A percentile compares a stretch with the other conserved stretches of the same genome.
These are phyloP conservation scores for Abortiporus biennis DNA, from an alignment of 1,284 basidiomycete genomes.

Conservation along the genomic window DNA sequence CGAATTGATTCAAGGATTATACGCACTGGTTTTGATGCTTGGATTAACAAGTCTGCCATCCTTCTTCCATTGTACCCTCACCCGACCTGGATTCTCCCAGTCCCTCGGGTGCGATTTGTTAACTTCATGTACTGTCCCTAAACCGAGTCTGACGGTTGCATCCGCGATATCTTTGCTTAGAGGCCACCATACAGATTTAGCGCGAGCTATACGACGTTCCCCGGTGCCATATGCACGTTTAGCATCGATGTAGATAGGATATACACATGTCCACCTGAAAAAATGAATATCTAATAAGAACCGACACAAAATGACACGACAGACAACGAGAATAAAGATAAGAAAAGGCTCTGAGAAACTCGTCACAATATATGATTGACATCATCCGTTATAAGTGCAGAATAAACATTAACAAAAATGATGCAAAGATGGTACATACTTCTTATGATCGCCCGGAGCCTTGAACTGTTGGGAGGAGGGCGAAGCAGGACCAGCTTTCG, in stretches of 20 bases:
- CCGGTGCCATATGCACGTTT: constrained; percentile 84
- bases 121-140: constrained; percentile 83
- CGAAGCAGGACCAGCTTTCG: constrained; percentile 44
- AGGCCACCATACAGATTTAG: constrained; percentile 90
- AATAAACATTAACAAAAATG: neutral
- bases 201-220: constrained; percentile 75
- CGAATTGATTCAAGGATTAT: constrained; percentile 3
- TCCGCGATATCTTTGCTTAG: constrained; percentile 88
- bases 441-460: no score
- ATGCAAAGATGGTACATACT: constrained; percentile 36
- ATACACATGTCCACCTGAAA: constrained; percentile 88
- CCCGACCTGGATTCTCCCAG: constrained; percentile 94
- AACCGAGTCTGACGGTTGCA: constrained; percentile 70
- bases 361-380: no score
- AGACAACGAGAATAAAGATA: neutral
- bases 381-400: neutral
- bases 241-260: constrained; percentile 96
- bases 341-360: neutral
- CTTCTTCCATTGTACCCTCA: constrained; percentile 87
- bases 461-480: constrained; percentile 35
- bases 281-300: constrained; percentile 2
- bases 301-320: neutral
- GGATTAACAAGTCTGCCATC: constrained; percentile 72
- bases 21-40: constrained; percentile 76
- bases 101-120: constrained; percentile 89